Evolutionary conservation across 139 green algal species (phyloP), one percentile per base, ranked within the genome.

Genomic region (Chlorella ohadii): DNA sequence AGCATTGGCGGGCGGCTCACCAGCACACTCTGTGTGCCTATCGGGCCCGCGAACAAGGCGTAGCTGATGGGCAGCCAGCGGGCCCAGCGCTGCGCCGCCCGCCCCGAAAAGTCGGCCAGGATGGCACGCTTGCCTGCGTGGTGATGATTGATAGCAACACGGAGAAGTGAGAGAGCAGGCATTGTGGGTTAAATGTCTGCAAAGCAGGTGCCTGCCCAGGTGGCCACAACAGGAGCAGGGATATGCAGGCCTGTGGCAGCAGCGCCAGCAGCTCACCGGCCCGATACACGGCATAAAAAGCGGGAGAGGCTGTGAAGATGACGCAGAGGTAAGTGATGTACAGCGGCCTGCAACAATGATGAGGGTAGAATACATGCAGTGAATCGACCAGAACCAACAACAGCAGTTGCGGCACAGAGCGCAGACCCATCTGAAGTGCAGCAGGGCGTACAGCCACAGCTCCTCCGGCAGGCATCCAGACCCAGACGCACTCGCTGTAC

Each of bases 11-110:
- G 12, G 51, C 12, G 15, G 15, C 51, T 59, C 51, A 59, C 51
- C 51, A 98, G 85, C 34, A 98, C 93, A 19, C 72, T 90, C 84
- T 98, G 95, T 4, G 95, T 98, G 71, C 95, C 95, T 15, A 98
- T 64, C 65, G 96, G 74, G 2, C 90, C 95, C 2, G 89, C 91
- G 84, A 95, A 97, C 33, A 96, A 63, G 20, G 93, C 88, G 76
- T 96, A 98, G 20, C 83, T 75, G 67, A 98, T 87, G 25, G 95
- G 95, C 79, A 97, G 76, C 44, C 92, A 82, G 31, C 78, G 73
- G 33, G 79, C 78, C 93, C 93, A 97, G 31, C 17, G 27, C 22
- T 28, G 65, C 31, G 44, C 79, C 3, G 66, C 79, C 47, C 19
- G 47, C 25, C 79, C 61, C 7, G 27, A 39, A 22, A 23, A 36